Evolutionary conservation across 345 rosid genomes (phyloP), one percentile per base, ranked within the genome.

Genomic region (Pelargonium nanum): DNA sequence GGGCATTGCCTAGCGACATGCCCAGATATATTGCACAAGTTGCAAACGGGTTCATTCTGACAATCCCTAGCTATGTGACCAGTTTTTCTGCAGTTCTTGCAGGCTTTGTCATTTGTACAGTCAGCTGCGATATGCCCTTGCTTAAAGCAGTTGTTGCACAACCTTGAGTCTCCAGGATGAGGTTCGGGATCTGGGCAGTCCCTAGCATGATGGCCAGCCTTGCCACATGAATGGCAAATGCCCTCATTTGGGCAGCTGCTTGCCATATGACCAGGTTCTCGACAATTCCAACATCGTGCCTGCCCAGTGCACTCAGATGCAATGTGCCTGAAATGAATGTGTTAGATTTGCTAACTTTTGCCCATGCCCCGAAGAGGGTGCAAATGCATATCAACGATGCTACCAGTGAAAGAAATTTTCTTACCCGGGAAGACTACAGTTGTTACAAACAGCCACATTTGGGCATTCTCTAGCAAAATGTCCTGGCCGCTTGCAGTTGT

Each of bases 391-490:
- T n/a, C n/a, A n/a, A n/a, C n/a, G n/a, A n/a, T n/a, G n/a, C n/a
- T 10, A 25, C 4, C 22, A 40, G 9, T 50, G 24, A 25, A 26
- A 1, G 45, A 34, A 22, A 53, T 22, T 55, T 55, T 67, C 23
- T 66, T 74, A 92, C 98, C 98, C 98, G 0, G 98, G 96, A 68
- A 89, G 97, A 55, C 93, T 87, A 48, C 98, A 92, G 65, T 89
- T 92, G 83, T 92, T 93, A 80, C 97, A 92, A 65, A 89, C 85
- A 54, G 95, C 91, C 72, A 80, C 98, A 81, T 87, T 92, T 17
- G 98, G 77, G 73, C 98, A 92, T 68, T 92, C 98, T 77, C 97
- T 82, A 60, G 98, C 98, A 74, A 70, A 92, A 72, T 92, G 98
- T 48, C 98, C 98, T 13, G 97, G 99, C 58, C 94, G 78, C 65